phyloP scores from a whole-genome alignment of 2,329 filamentous ascomycete genomes.

The Endoconidiophora polonica region DNA sequence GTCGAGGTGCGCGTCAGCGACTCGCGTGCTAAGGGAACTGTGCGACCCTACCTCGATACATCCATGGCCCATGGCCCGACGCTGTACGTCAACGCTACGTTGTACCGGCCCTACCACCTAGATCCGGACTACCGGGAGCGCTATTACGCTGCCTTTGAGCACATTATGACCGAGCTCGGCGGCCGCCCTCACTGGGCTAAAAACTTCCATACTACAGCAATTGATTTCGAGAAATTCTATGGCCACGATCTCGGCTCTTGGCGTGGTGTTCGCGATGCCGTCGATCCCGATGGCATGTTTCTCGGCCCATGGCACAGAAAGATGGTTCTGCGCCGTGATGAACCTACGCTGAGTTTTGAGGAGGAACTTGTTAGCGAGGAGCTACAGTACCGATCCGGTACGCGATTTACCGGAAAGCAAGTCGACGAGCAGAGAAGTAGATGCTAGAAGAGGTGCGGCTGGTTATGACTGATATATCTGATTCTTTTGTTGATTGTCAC shows the following conservation, averaged over 20 bases:
- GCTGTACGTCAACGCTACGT: slow-evolving; percentile 75
- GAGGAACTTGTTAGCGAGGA: slow-evolving; percentile 12
- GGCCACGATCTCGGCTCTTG: slow-evolving; percentile 50
- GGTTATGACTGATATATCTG: background rate
- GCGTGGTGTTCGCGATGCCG: slow-evolving; percentile 48
- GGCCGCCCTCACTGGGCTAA: slow-evolving; percentile 85
- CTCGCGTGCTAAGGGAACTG: slow-evolving; percentile 28
- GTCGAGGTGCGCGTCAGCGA: slow-evolving; percentile 80
- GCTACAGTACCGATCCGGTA: background rate
- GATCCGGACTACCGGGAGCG: slow-evolving; percentile 61
- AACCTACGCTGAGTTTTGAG: slow-evolving; percentile 19
- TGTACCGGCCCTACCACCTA: slow-evolving; percentile 65
- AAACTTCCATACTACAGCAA: slow-evolving; percentile 53
- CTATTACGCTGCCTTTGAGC: slow-evolving; percentile 84
- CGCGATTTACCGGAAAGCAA: slow-evolving; percentile 7
- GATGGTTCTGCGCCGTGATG: slow-evolving; percentile 34
- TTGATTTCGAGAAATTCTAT: slow-evolving; percentile 52
- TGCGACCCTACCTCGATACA: slow-evolving; percentile 46
- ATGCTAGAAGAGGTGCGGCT: too few species aligned
- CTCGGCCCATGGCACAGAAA: slow-evolving; percentile 78
- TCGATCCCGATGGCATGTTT: slow-evolving; percentile 74
- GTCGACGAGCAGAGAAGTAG: background rate
- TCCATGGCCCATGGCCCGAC: slow-evolving; percentile 52
- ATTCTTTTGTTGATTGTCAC: background rate
- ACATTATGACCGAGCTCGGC: slow-evolving; percentile 71